Base-by-base conservation (phyloP, 495 filamentous ascomycete species). In the Lepraria neglecta region DNA sequence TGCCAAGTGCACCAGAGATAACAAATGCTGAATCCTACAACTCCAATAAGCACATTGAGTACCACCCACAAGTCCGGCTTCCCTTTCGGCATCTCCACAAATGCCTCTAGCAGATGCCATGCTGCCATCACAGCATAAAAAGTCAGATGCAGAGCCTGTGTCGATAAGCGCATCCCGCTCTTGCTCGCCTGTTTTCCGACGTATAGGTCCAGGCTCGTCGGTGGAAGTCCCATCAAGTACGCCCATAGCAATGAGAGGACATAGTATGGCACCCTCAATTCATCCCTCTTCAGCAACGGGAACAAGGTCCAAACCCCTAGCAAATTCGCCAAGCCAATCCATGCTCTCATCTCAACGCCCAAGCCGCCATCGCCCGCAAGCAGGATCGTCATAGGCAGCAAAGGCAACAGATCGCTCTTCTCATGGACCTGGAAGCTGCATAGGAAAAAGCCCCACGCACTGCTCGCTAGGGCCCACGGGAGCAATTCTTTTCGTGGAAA, bases 391-490 rank as follows among this genome's bases (percentile, higher is more conserved):
- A 92, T 94, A 0, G 94, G 94, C 62, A 96, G 82, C 28, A 97
- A 77, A 3, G 94, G 94, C 0, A 98, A 81, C 6, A 98, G 77
- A 0, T 95, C 90, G 65, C 89, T 95, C 76, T 98, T 98, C 74
- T 98, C 94, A 71, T 98, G 94, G 0, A 98, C 94, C 65, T 98
- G 94, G 74, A 96, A 98, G 57, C 88, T 92, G 73, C 91, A 96
- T 12, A 98, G 75, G 73, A 97, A 98, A 77, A 98, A 98, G 3
- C 88, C 94, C 94, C 94, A 98, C 1, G 92, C 87, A 0, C 87
- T 89, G 17, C 85, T 79, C 2, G 91, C 86, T 19, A 97, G 77
- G 0, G 87, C 89, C 10, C 88, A 82, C 3, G 90, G 90, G 2
- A 97, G 74, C 24, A 95, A 76, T 9, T 86, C 82, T 56, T 87